These are phyloP conservation scores for Curvularia sp. DNA, from an alignment of 2,329 filamentous ascomycete genomes.

Conservation along the genomic window DNA sequence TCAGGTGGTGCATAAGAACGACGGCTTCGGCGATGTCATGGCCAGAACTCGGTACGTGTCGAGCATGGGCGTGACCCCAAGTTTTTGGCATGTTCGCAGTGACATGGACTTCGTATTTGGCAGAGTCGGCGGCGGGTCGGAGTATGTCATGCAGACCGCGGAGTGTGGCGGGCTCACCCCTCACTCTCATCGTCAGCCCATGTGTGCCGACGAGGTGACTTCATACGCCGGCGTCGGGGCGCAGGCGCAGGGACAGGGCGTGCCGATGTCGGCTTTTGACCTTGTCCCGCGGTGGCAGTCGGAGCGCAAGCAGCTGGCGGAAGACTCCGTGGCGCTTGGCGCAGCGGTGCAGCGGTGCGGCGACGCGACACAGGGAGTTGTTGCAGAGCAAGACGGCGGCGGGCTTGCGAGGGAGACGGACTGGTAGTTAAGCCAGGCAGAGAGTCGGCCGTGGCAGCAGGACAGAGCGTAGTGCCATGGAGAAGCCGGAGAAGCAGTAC, in stretches of 20 bases:
- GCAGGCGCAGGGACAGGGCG: background rate
- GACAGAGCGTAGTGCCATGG: slow-evolving; percentile 18
- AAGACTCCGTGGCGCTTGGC: background rate
- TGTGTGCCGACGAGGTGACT: background rate
- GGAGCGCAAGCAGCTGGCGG: background rate
- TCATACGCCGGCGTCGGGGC: background rate
- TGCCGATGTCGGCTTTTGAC: background rate
- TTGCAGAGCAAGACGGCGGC: no score
- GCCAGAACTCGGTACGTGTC: slow-evolving; percentile 8
- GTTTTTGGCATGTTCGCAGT: background rate
- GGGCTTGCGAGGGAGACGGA: background rate
- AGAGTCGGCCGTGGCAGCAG: background rate
- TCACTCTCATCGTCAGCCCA: background rate
- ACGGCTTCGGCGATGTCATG: slow-evolving; percentile 15
- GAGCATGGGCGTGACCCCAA: background rate
- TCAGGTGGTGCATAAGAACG: slow-evolving; percentile 29
- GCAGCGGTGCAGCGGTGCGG: background rate
- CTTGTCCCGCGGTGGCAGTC: background rate
- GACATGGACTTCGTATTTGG: background rate
- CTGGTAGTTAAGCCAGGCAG: background rate
- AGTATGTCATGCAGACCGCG: background rate
- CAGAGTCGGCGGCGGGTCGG: background rate
- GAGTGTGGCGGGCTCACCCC: no score
- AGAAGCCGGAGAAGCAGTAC: slow-evolving; percentile 46
- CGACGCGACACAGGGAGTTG: background rate